Conservation (phyloP, 2,329 filamentous ascomycete species). For the Diaporthe citrichinensis region DNA sequence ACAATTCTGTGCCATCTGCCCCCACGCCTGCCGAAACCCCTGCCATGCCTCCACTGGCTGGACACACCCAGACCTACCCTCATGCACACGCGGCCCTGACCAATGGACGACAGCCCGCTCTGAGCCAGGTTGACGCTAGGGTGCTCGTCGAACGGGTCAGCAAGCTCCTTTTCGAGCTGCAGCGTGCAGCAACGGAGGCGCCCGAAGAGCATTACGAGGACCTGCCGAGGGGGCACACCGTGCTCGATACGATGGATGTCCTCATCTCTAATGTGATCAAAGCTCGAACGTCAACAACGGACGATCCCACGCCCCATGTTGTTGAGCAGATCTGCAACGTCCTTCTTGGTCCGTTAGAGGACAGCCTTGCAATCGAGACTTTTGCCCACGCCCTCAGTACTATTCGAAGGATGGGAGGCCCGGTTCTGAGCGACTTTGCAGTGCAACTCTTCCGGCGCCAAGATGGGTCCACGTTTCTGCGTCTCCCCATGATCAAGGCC, state of each 20-base stretch:
- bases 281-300: slow-evolving; percentile 68
- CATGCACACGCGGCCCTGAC: slow-evolving; percentile 64
- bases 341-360: slow-evolving; percentile 68
- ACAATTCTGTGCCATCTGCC: slow-evolving; percentile 68
- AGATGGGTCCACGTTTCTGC: slow-evolving; percentile 68
- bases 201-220: slow-evolving; percentile 73
- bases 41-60: slow-evolving; percentile 65
- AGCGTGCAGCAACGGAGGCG: slow-evolving; percentile 66
- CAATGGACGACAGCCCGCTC: slow-evolving; percentile 64
- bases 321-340: slow-evolving; percentile 72
- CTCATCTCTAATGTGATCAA: slow-evolving; percentile 75
- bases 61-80: slow-evolving; percentile 69
- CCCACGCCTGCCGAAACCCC: slow-evolving; percentile 73
- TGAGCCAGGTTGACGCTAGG: slow-evolving; percentile 66
- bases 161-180: slow-evolving; percentile 71
- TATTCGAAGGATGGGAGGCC: slow-evolving; percentile 71
- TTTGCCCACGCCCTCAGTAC: slow-evolving; percentile 74
- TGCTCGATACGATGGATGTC: slow-evolving; percentile 74
- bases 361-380: slow-evolving; percentile 71
- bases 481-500: slow-evolving; percentile 69
- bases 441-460: slow-evolving; percentile 70
- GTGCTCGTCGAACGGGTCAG: slow-evolving; percentile 68
- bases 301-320: slow-evolving; percentile 71
- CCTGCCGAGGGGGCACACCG: slow-evolving; percentile 69
- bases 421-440: slow-evolving; percentile 68